These are phyloP conservation scores for Leishmania tarentolae DNA, from an alignment of 208 protist genomes.

Conservation along the genomic window DNA sequence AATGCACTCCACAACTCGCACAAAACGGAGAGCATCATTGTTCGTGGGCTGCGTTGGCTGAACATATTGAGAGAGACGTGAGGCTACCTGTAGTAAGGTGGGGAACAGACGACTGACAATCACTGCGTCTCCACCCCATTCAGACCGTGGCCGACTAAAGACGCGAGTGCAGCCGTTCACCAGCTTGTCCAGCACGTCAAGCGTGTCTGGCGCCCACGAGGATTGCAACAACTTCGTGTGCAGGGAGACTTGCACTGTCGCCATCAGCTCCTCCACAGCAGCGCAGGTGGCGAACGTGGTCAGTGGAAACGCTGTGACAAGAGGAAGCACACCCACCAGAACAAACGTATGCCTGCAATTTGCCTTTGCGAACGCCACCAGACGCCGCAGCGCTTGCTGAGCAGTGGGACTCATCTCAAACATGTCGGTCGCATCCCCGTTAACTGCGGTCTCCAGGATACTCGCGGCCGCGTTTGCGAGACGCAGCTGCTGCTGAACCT, in stretches of 20 bases:
- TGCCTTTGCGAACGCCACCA: constrained; percentile 29
- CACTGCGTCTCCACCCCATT: constrained; percentile 6
- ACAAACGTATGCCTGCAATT: constrained; percentile 29
- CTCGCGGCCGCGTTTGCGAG: constrained; percentile 20
- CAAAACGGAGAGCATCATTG: constrained; percentile 34
- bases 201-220: neutral
- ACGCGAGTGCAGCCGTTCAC: constrained; percentile 26
- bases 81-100: constrained; percentile 35
- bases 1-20: constrained; percentile 38
- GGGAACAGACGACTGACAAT: constrained; percentile 31
- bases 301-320: constrained; percentile 25
- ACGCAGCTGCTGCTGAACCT: constrained; percentile 24
- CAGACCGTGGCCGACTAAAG: constrained; percentile 23
- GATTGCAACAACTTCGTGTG: constrained; percentile 10
- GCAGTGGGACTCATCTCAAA: constrained; percentile 15
- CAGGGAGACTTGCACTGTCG: constrained; percentile 17
- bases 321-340: constrained; percentile 14
- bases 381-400: constrained; percentile 27
- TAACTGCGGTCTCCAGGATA: constrained; percentile 15
- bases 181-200: constrained; percentile 10
- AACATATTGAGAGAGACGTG: constrained; percentile 36
- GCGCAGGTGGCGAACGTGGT: neutral
- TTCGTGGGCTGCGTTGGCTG: constrained; percentile 33
- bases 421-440: constrained; percentile 2
- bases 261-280: constrained; percentile 20